Conservation (phyloP, 1,284 basidiomycete species). For the Phellinidium pouzarii region DNA sequence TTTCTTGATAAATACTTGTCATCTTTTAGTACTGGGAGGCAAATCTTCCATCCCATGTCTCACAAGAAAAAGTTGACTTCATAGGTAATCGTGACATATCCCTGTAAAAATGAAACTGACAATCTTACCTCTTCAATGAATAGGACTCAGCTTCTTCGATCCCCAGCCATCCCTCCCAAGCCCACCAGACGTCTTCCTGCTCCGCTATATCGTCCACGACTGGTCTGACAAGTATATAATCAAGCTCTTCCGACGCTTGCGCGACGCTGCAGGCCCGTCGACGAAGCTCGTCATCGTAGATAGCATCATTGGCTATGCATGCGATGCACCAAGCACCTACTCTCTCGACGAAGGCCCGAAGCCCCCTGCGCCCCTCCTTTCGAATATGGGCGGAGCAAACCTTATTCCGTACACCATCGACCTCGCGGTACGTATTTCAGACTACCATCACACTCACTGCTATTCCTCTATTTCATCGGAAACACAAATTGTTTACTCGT, state of each 20-base stretch:
- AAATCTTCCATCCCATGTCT: constrained; percentile 1
- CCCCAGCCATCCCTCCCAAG: neutral
- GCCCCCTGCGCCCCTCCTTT: constrained; percentile 17
- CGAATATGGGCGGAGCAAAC: constrained; percentile 18
- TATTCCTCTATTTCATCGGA: neutral
- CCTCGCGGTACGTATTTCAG: neutral
- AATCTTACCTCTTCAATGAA: neutral
- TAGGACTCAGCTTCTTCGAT: neutral
- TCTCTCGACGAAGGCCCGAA: neutral
- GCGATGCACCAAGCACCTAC: constrained; percentile 4
- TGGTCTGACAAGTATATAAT: constrained; percentile 23
- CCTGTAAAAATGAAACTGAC: neutral
- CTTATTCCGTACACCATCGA: constrained; percentile 2
- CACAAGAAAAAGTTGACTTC: neutral
- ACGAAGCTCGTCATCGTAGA: constrained; percentile 28
- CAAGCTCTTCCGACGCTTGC: constrained; percentile 25
- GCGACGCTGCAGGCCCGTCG: constrained; percentile 21
- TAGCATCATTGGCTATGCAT: constrained; percentile 21
- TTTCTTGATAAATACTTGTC: neutral
- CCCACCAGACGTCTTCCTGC: constrained; percentile 23
- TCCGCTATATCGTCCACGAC: constrained; percentile 26
- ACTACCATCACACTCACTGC: no score
- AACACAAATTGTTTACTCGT: neutral
- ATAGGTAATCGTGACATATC: neutral
- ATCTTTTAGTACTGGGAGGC: constrained; percentile 7